These are phyloP conservation scores for Fusarium tjaetaba DNA, from an alignment of 2,329 filamentous ascomycete species.

Conservation along the genomic window DNA sequence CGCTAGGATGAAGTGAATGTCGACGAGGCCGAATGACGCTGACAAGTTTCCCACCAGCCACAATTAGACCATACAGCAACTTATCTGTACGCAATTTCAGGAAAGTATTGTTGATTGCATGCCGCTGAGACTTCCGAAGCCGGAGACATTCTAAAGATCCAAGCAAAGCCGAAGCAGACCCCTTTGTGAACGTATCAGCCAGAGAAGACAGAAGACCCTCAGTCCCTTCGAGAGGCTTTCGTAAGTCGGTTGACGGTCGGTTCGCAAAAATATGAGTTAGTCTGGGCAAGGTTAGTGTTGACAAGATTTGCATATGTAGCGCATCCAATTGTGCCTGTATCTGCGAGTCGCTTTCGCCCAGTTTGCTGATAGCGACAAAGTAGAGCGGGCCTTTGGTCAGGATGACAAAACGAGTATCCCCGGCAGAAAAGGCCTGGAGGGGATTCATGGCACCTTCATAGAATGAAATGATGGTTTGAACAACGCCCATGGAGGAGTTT, in stretches of 20 bases:
- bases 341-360: conserved; percentile 92
- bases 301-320: conserved; percentile 97
- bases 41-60: conserved; percentile 90
- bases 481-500: conserved; percentile 92
- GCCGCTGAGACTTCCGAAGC: conserved; percentile 86
- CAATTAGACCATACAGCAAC: conserved; percentile 91
- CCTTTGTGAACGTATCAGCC: conserved; percentile 92
- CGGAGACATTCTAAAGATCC: conserved; percentile 94
- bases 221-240: conserved; percentile 89
- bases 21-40: conserved; percentile 94
- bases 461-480: conserved; percentile 98
- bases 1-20: conserved; percentile 93
- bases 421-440: conserved; percentile 87
- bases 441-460: conserved; percentile 84
- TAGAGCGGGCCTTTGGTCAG: conserved; percentile 87
- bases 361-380: conserved; percentile 89
- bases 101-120: conserved; percentile 86
- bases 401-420: conserved; percentile 85
- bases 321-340: conserved; percentile 89
- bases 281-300: conserved; percentile 89
- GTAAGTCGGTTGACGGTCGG: conserved; percentile 91
- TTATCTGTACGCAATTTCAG: conserved; percentile 80
- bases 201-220: conserved; percentile 90
- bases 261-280: conserved; percentile 88
- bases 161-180: conserved; percentile 87